Conservation (phyloP, 2,329 filamentous ascomycete species). For the Colletotrichum noveboracense region DNA sequence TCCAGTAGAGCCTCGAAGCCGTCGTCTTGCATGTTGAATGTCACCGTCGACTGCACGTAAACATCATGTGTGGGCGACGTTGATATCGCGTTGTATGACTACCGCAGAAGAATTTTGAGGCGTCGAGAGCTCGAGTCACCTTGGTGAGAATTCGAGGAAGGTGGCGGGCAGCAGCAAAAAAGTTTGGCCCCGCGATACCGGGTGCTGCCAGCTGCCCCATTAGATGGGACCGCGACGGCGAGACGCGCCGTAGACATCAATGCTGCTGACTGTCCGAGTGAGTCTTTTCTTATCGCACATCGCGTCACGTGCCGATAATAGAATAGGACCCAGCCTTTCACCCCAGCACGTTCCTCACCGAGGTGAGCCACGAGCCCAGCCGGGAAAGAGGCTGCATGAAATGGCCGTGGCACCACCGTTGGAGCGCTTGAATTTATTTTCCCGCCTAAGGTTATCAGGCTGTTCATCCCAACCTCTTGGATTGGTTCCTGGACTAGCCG, state of each 20-base stretch:
- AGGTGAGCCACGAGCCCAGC: neutral
- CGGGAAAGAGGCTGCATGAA: neutral
- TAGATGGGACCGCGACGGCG: neutral
- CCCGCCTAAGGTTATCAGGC: neutral
- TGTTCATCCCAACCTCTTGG: slow-evolving; percentile 16
- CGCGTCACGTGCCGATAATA: neutral
- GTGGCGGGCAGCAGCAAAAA: slow-evolving; percentile 21
- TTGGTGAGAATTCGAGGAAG: slow-evolving; percentile 6
- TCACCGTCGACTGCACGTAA: slow-evolving; percentile 11
- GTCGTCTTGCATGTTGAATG: slow-evolving; percentile 61
- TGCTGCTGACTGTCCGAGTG: neutral
- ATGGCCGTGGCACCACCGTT: neutral
- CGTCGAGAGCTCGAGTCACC: slow-evolving; percentile 14
- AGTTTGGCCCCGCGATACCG: slow-evolving; percentile 25
- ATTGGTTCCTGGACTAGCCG: neutral
- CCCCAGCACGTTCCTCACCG: neutral
- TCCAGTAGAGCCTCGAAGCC: slow-evolving; percentile 70
- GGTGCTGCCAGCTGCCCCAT: slow-evolving; percentile 10
- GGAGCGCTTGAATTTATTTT: neutral
- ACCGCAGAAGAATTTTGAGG: slow-evolving; percentile 7
- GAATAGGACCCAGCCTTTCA: neutral
- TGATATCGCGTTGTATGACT: neutral
- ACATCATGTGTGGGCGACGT: slow-evolving; percentile 15
- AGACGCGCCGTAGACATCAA: neutral
- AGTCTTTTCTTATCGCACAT: neutral